phyloP scores from a whole-genome alignment of 1,139 yeast genomes.

The Zygoascus sp. region DNA sequence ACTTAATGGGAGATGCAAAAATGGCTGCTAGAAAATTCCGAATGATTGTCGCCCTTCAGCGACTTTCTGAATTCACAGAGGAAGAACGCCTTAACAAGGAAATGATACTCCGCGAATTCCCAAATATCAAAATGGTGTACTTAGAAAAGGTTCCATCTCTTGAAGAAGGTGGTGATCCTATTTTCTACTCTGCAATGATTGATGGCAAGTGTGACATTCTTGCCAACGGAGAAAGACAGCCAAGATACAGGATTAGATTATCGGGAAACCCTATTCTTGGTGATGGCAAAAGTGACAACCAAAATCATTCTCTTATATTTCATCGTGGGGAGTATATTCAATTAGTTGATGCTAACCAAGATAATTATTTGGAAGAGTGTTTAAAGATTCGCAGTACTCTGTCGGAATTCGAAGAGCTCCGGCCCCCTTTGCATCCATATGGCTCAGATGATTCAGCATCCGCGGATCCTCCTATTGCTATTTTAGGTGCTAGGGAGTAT shows the following conservation, averaged over 20 bases:
- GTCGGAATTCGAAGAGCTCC: slow-evolving; percentile 71
- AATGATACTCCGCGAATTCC: slow-evolving; percentile 55
- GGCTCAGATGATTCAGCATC: slow-evolving; percentile 15
- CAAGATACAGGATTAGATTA: slow-evolving; percentile 52
- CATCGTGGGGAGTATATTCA: slow-evolving; percentile 85
- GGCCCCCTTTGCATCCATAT: slow-evolving; percentile 28
- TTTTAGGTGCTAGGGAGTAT: slow-evolving; percentile 83
- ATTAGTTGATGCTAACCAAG: slow-evolving; percentile 85
- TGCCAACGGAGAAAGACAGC: slow-evolving; percentile 42
- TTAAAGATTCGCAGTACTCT: slow-evolving; percentile 71
- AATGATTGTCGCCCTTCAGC: slow-evolving; percentile 68
- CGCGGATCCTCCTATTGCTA: slow-evolving; percentile 57
- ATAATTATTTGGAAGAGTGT: slow-evolving; percentile 81
- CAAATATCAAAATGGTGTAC: slow-evolving; percentile 56
- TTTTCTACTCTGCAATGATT: slow-evolving; percentile 59
- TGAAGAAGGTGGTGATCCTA: slow-evolving; percentile 30
- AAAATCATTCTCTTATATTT: slow-evolving; percentile 70
- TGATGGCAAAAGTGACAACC: slow-evolving; percentile 87
- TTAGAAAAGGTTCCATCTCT: slow-evolving; percentile 47
- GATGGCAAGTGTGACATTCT: slow-evolving; percentile 47
- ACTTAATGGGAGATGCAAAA: slow-evolving; percentile 38
- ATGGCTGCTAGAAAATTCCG: slow-evolving; percentile 61
- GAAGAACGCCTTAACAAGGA: slow-evolving; percentile 56
- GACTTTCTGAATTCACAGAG: slow-evolving; percentile 46
- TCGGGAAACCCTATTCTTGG: slow-evolving; percentile 88